Percentiles rank a stretch among this genome's conserved stretches.
Evolutionary conservation across 2,329 filamentous ascomycete genomes (phyloP).

Genomic region (Fusarium tjaetaba): DNA sequence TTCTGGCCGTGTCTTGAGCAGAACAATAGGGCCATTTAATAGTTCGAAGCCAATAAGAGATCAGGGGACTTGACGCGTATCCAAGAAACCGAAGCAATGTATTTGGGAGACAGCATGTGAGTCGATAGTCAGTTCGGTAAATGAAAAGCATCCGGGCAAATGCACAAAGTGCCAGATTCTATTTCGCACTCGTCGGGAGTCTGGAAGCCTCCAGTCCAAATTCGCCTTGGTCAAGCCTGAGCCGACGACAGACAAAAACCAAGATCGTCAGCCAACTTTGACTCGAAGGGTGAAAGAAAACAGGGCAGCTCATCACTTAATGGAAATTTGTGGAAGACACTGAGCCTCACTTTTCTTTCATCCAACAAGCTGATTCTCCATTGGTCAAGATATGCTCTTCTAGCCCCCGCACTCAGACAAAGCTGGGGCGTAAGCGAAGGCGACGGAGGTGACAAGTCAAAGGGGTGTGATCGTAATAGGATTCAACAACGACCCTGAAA

Average conservation of each 20-base stretch:
- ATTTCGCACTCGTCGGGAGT: not conserved
- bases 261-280: constrained; percentile 42
- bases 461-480: constrained; percentile 1
- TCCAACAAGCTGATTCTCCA: not conserved
- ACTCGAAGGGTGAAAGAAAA: constrained; percentile 16
- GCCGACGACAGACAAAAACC: constrained; percentile 50
- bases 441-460: not conserved
- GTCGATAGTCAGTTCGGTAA: not conserved
- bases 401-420: constrained; percentile 25
- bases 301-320: not conserved
- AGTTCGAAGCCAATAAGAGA: not conserved
- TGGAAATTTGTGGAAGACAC: not conserved
- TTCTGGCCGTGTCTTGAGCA: constrained; percentile 7
- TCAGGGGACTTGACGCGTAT: not conserved
- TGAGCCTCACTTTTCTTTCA: constrained; percentile 10
- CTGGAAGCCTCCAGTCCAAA: constrained; percentile 6
- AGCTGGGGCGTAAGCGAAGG: constrained; percentile 6
- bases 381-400: not conserved
- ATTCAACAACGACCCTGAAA: not conserved
- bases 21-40: constrained; percentile 20
- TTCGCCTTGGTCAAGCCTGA: constrained; percentile 3
- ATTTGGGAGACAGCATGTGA: constrained; percentile 6
- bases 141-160: constrained; percentile 1
- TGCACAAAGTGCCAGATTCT: not conserved
- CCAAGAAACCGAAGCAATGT: not conserved